Conservation (phyloP, 2,329 filamentous ascomycete species). For the Bipolaris bicolor region DNA sequence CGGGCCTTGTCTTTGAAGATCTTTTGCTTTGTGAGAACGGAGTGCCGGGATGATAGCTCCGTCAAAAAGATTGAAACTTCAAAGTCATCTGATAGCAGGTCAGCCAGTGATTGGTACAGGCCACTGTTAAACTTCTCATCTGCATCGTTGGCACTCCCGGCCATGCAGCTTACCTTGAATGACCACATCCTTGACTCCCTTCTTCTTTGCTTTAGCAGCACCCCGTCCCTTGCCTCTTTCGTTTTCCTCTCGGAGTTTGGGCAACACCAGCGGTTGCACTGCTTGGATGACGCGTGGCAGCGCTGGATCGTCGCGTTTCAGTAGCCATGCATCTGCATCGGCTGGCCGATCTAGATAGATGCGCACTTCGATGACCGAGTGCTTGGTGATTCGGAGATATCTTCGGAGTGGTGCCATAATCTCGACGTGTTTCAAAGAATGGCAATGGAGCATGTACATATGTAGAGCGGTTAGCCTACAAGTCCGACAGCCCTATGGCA, state of each 20-base stretch:
- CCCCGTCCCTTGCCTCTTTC: conserved; percentile 69
- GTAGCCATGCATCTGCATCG: conserved; percentile 81
- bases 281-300: conserved; percentile 83
- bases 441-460: not conserved
- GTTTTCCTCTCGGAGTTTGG: conserved; percentile 88
- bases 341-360: conserved; percentile 94
- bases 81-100: conserved; percentile 76
- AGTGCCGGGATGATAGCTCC: conserved; percentile 82
- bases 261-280: conserved; percentile 83
- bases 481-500: not conserved
- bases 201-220: conserved; percentile 65
- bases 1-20: conserved; percentile 59
- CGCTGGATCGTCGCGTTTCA: conserved; percentile 75
- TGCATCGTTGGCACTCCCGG: not conserved
- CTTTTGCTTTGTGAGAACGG: conserved; percentile 85
- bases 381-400: conserved; percentile 89
- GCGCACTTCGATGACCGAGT: conserved; percentile 93
- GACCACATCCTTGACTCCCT: conserved; percentile 89
- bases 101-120: conserved; percentile 17
- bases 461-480: not conserved
- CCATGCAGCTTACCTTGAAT: conserved; percentile 67
- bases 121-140: not conserved
- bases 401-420: conserved; percentile 85
- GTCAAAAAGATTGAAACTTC: conserved; percentile 94
- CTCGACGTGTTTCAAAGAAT: no score